phyloP scores from a whole-genome alignment of 805 yeast species.

The Nakazawaea laoshanensis region DNA sequence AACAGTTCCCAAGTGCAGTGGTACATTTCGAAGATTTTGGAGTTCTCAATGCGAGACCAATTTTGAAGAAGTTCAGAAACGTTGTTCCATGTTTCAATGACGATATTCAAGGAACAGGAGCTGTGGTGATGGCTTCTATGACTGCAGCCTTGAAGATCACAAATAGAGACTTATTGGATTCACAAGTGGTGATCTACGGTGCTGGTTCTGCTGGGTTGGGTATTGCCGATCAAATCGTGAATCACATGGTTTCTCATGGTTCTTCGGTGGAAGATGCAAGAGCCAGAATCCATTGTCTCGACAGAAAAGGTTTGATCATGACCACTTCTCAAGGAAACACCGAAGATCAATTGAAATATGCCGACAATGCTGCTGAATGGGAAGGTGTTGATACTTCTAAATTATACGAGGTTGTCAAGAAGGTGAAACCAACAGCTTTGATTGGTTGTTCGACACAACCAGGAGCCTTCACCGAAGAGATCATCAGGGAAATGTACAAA shows the following conservation, averaged over 20 bases:
- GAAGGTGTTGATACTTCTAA: slow-evolving; percentile 62
- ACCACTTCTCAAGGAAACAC: slow-evolving; percentile 38
- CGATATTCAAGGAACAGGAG: slow-evolving; percentile 98
- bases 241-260: slow-evolving; percentile 81
- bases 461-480: slow-evolving; percentile 85
- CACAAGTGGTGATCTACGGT: slow-evolving; percentile 74
- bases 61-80: slow-evolving; percentile 68
- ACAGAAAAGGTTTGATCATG: slow-evolving; percentile 73
- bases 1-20: slow-evolving; percentile 82
- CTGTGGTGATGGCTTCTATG: slow-evolving; percentile 93
- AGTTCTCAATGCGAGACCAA: slow-evolving; percentile 78
- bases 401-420: slow-evolving; percentile 55
- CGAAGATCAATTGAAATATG: slow-evolving; percentile 62
- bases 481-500: slow-evolving; percentile 83
- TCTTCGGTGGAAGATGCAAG: slow-evolving; percentile 68
- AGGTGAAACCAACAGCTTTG: slow-evolving; percentile 81
- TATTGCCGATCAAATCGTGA: slow-evolving; percentile 88
- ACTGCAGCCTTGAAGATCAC: slow-evolving; percentile 81
- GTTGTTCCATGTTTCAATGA: slow-evolving; percentile 87
- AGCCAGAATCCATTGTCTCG: slow-evolving; percentile 68
- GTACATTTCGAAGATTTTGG: slow-evolving; percentile 97
- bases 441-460: slow-evolving; percentile 96
- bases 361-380: slow-evolving; percentile 68
- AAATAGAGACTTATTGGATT: slow-evolving; percentile 55
- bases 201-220: slow-evolving; percentile 98